Percentiles rank a stretch among this genome's conserved stretches.
Evolutionary conservation across 495 filamentous ascomycete species (phyloP).

Genomic region (Neurospora sublineolata): DNA sequence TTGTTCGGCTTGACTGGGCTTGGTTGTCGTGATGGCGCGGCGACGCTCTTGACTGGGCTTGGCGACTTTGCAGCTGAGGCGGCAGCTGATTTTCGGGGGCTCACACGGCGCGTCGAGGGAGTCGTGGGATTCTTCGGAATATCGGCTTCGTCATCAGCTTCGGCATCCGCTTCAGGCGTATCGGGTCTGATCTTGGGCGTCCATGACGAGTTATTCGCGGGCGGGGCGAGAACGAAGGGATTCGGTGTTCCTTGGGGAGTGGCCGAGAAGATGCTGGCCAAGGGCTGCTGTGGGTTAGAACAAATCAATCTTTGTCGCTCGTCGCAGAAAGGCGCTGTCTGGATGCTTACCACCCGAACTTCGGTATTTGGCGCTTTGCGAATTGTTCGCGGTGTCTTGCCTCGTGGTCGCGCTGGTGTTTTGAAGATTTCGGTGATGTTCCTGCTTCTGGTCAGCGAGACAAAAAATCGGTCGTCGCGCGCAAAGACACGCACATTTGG

Average conservation of each 20-base stretch:
- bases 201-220: constrained; percentile 16
- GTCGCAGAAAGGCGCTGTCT: not conserved
- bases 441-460: constrained; percentile 27
- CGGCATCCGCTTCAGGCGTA: not conserved
- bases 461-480: not conserved
- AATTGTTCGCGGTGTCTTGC: constrained; percentile 79
- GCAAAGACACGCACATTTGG: constrained; percentile 51
- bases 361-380: constrained; percentile 57
- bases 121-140: not conserved
- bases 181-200: constrained; percentile 21
- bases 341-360: constrained; percentile 51
- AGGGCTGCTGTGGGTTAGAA: constrained; percentile 46
- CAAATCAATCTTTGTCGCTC: not conserved
- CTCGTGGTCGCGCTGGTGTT: constrained; percentile 85
- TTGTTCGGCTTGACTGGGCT: not conserved
- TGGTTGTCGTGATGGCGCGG: not conserved
- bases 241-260: constrained; percentile 34
- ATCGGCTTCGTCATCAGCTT: not conserved
- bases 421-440: constrained; percentile 91
- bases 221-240: constrained; percentile 29
- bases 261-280: constrained; percentile 66
- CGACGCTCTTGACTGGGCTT: constrained; percentile 13
- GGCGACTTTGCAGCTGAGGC: constrained; percentile 17
- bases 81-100: not conserved
- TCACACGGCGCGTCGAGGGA: not conserved